Evolutionary conservation across 345 rosid genomes (phyloP), one percentile per base, ranked within the genome.

Genomic region (Noccaea bulbosa): DNA sequence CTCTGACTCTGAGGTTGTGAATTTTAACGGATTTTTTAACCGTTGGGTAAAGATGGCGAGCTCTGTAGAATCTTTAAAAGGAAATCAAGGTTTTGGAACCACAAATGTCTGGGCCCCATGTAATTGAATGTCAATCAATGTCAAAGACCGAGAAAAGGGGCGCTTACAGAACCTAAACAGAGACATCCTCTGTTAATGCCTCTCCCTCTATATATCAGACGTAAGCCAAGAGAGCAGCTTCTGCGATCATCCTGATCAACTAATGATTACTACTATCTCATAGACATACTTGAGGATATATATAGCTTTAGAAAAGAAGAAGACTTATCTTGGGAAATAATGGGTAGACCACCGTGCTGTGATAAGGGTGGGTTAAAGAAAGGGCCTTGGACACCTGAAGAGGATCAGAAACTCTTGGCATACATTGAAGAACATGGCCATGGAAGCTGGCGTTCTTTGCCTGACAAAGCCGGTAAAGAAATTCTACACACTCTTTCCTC

Each of bases 341-440:
- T 86, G 95, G 95, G 88, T 6, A 66, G 95, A 73, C 83, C 91
- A 2, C 91, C 95, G 3, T 86, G 95, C 70, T 88, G 98, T 59
- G 95, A 92, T 63, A 90, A 92, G 78, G 85, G 82, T 1, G 98
- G 96, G 1, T 71, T 92, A 71, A 92, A 92, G 88, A 92, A 88
- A 88, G 98, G 98, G 15, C 98, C 98, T 17, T 92, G 98, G 98
- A 92, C 95, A 33, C 92, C 88, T 10, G 98, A 90, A 79, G 98
- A 90, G 72, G 98, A 92, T 76, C 95, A 90, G 69, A 92, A 92
- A 65, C 98, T 92, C 74, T 70, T 92, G 47, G 98, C 90, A 66
- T 90, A 83, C 77, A 87, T 92, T 40, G 95, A 92, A 76, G 95
- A 92, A 70, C 87, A 90, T 66, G 97, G 98, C 55, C 95, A 88